These are phyloP conservation scores for Juglanconis juglandina DNA, from an alignment of 2,329 filamentous ascomycete genomes.

Conservation along the genomic window DNA sequence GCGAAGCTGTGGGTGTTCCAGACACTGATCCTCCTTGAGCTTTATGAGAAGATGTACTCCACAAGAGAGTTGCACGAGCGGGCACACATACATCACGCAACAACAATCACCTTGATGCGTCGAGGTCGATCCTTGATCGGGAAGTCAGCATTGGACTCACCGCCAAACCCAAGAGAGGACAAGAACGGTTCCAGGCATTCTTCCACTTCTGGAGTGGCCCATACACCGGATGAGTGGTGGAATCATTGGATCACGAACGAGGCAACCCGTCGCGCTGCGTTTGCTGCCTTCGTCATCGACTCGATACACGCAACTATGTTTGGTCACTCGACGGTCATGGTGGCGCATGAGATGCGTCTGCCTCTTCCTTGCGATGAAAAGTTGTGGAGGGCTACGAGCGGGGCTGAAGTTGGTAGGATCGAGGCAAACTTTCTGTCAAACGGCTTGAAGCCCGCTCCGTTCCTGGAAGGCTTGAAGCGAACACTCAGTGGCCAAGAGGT, in stretches of 20 bases:
- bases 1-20: conserved; percentile 97
- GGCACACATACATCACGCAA: conserved; percentile 94
- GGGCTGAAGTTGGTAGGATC: conserved; percentile 78
- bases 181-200: conserved; percentile 56
- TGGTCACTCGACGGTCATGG: conserved; percentile 94
- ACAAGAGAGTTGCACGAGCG: conserved; percentile 88
- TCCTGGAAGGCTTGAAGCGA: conserved; percentile 85
- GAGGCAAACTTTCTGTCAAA: conserved; percentile 77
- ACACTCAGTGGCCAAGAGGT: conserved; percentile 84
- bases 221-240: conserved; percentile 88
- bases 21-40: conserved; percentile 78
- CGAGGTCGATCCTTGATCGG: conserved; percentile 88
- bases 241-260: conserved; percentile 94
- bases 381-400: conserved; percentile 86
- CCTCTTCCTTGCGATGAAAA: conserved; percentile 90
- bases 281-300: conserved; percentile 91
- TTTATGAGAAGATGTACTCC: conserved; percentile 98
- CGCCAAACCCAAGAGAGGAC: conserved; percentile 68
- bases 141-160: conserved; percentile 78
- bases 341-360: conserved; percentile 89
- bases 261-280: conserved; percentile 82
- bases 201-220: conserved; percentile 57
- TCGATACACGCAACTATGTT: conserved; percentile 98
- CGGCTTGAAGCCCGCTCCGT: conserved; percentile 79
- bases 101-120: conserved; percentile 91